A percentile compares a stretch with the other conserved stretches of the same genome.
Evolutionary conservation across 495 filamentous ascomycete species (phyloP).

Genomic region (Hypoxylon lienhwacheense): DNA sequence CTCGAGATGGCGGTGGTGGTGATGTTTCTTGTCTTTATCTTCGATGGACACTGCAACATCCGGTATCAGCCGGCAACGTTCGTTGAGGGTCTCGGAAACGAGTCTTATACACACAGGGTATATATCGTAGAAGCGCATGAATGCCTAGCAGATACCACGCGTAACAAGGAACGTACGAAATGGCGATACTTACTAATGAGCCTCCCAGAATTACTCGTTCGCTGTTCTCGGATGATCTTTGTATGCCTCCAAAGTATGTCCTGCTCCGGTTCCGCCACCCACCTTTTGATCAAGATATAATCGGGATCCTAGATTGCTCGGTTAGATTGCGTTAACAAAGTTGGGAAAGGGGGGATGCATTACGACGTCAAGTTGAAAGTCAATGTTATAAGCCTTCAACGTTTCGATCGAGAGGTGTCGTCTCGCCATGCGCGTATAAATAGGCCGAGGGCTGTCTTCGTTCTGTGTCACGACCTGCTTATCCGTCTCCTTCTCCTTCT

Average conservation of each 20-base stretch:
- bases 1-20: conserved; percentile 58
- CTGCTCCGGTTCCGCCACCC: conserved; percentile 72
- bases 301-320: conserved; percentile 57
- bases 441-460: conserved; percentile 42
- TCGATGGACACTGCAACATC: conserved; percentile 45
- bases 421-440: conserved; percentile 61
- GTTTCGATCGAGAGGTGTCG: conserved; percentile 60
- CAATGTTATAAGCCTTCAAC: conserved; percentile 51
- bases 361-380: conserved; percentile 56
- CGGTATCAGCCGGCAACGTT: neutral
- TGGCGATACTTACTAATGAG: conserved; percentile 39
- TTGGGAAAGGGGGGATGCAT: neutral
- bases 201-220: conserved; percentile 29
- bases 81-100: neutral
- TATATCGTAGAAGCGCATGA: no score
- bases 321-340: conserved; percentile 31
- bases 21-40: conserved; percentile 55
- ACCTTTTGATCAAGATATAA: conserved; percentile 75
- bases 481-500: conserved; percentile 21
- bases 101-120: neutral
- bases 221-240: conserved; percentile 58
- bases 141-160: no score
- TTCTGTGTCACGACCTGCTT: conserved; percentile 12
- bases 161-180: neutral
- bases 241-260: conserved; percentile 74